A percentile compares a stretch with the other conserved stretches of the same genome.
Evolutionary conservation across 2,329 filamentous ascomycete genomes (phyloP).

Genomic region (Volutella citrinella): DNA sequence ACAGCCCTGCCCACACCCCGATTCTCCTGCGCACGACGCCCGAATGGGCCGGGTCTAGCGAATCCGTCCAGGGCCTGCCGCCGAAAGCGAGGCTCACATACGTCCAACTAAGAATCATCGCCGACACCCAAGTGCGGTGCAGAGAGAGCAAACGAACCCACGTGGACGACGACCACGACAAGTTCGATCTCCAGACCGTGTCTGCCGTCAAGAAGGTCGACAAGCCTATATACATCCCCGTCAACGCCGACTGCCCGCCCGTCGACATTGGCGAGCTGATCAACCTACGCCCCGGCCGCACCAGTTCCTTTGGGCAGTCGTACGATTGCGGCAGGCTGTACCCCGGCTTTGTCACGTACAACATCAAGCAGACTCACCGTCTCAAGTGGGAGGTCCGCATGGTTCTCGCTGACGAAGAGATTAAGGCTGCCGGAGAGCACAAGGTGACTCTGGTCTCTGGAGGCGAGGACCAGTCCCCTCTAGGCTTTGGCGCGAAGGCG

Average conservation of each 20-base stretch:
- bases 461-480: constrained; percentile 1
- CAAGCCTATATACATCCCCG: constrained; percentile 5
- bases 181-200: constrained; percentile 3
- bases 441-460: constrained; percentile 1
- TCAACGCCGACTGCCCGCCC: not conserved
- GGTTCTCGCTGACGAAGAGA: not conserved
- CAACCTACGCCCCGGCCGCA: constrained; percentile 2
- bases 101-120: constrained; percentile 6
- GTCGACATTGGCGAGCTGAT: constrained; percentile 11
- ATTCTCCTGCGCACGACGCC: constrained; percentile 18
- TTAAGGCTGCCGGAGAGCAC: not conserved
- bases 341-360: constrained; percentile 23
- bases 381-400: constrained; percentile 14
- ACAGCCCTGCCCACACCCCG: constrained; percentile 19
- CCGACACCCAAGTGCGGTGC: constrained; percentile 8
- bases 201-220: not conserved
- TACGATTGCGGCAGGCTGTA: not conserved
- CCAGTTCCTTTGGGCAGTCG: not conserved
- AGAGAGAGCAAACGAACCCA: constrained; percentile 4
- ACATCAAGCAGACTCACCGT: constrained; percentile 20
- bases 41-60: constrained; percentile 10
- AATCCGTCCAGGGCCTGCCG: constrained; percentile 5
- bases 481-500: not conserved
- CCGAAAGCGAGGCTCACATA: constrained; percentile 15
- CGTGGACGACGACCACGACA: not conserved